Percentiles rank a stretch among this genome's conserved stretches.
These are phyloP conservation scores for Xylaria sp. DNA, from an alignment of 2,329 filamentous ascomycete species.

Conservation along the genomic window DNA sequence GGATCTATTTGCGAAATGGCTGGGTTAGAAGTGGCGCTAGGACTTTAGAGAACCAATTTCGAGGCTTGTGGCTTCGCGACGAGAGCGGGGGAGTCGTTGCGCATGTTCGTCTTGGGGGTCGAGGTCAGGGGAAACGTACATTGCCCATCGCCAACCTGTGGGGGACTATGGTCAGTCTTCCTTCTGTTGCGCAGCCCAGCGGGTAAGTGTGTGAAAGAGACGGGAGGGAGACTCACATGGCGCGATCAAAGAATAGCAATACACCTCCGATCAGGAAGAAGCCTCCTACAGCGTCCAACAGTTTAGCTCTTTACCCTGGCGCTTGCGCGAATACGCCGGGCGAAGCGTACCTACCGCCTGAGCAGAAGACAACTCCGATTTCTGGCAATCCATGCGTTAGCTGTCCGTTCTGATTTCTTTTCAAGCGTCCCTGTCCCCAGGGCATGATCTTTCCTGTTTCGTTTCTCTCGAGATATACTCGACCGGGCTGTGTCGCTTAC, in stretches of 20 bases:
- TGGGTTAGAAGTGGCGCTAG: neutral
- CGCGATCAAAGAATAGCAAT: constrained; percentile 95
- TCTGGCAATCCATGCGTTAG: constrained; percentile 58
- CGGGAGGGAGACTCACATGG: constrained; percentile 68
- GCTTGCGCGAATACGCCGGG: constrained; percentile 26
- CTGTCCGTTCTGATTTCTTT: neutral
- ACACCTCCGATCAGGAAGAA: constrained; percentile 95
- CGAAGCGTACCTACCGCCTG: constrained; percentile 74
- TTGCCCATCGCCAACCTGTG: constrained; percentile 95
- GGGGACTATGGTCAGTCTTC: constrained; percentile 24
- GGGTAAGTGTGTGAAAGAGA: neutral
- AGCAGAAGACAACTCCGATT: constrained; percentile 96
- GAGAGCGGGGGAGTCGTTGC: neutral
- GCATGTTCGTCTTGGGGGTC: constrained; percentile 11
- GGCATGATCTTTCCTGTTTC: neutral
- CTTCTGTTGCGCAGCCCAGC: neutral
- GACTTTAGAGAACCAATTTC: neutral
- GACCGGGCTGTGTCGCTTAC: constrained; percentile 58
- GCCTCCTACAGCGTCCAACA: constrained; percentile 64
- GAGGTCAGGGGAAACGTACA: constrained; percentile 54
- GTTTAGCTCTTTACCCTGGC: constrained; percentile 25
- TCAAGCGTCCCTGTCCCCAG: neutral
- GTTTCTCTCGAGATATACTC: neutral
- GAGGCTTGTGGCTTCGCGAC: neutral
- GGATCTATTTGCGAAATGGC: constrained; percentile 65